Evolutionary conservation across 2,329 filamentous ascomycete species (phyloP).

Genomic region (Claviceps maximensis): DNA sequence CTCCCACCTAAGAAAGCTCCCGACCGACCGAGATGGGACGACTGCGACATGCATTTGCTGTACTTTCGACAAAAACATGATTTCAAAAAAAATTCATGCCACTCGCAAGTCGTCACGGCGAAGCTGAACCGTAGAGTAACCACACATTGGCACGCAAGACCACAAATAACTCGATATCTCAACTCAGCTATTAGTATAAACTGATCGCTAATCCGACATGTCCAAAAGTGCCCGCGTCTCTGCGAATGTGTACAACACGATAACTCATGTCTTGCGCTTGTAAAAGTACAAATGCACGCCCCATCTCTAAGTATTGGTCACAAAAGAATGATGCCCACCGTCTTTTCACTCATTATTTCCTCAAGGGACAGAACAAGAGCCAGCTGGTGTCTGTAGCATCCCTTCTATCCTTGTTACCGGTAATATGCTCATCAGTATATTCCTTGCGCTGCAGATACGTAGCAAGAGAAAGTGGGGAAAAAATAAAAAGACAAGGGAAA

Average conservation of each 20-base stretch:
- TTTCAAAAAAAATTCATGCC: no score
- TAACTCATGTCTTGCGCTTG: conserved; percentile 7
- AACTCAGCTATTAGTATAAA: conserved; percentile 6
- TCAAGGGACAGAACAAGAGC: neutral
- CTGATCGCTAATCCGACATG: conserved; percentile 10
- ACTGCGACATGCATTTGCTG: no score
- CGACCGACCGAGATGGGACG: no score
- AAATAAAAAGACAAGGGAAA: neutral
- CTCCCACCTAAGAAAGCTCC: no score
- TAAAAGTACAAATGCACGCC: conserved; percentile 9
- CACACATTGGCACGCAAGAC: neutral
- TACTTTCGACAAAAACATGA: no score
- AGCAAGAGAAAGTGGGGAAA: neutral
- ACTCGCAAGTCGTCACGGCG: no score
- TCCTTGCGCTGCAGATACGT: conserved; percentile 5
- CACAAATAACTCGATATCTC: neutral
- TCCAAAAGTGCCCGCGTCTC: conserved; percentile 5
- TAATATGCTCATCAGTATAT: conserved; percentile 4
- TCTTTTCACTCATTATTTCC: conserved; percentile 4
- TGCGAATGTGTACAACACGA: conserved; percentile 5
- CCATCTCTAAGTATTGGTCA: conserved; percentile 9
- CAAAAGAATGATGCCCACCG: conserved; percentile 1
- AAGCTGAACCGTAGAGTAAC: neutral
- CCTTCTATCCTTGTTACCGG: conserved; percentile 5
- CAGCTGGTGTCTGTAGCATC: conserved; percentile 5